Evolutionary conservation across 305 asterid species (phyloP).

Genomic region (Rubia balearica): DNA sequence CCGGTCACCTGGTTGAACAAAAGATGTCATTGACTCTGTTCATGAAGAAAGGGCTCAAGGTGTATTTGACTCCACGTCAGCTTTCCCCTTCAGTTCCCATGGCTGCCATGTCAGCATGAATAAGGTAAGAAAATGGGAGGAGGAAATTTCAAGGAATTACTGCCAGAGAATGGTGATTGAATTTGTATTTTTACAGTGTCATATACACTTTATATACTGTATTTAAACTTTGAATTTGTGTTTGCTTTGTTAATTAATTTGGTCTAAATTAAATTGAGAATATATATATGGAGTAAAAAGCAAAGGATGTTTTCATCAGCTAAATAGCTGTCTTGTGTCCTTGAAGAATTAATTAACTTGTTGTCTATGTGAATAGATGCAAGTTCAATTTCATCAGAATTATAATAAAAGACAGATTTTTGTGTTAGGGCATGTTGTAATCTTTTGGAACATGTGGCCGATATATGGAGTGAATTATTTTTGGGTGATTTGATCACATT

Average conservation of each 20-base stretch:
- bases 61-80: slow-evolving; percentile 50
- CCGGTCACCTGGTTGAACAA: slow-evolving; percentile 80
- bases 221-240: background rate
- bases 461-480: no score
- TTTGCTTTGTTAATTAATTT: background rate
- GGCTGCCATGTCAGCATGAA: slow-evolving; percentile 33
- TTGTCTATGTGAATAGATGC: background rate
- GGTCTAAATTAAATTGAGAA: background rate
- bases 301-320: no score
- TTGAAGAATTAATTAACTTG: background rate
- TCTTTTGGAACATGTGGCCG: no score
- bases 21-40: slow-evolving; percentile 84
- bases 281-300: no score
- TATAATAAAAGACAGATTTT: background rate
- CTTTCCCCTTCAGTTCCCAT: slow-evolving; percentile 28
- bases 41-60: slow-evolving; percentile 82
- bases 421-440: background rate
- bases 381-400: background rate
- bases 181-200: slow-evolving; percentile 8
- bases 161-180: slow-evolving; percentile 13
- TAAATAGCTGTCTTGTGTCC: background rate
- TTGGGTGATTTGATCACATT: no score
- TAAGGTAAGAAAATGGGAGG: background rate
- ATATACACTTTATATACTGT: background rate
- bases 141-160: background rate